Base-by-base conservation (phyloP, 2,329 filamentous ascomycete species). In the Leptographium wingfieldii region DNA sequence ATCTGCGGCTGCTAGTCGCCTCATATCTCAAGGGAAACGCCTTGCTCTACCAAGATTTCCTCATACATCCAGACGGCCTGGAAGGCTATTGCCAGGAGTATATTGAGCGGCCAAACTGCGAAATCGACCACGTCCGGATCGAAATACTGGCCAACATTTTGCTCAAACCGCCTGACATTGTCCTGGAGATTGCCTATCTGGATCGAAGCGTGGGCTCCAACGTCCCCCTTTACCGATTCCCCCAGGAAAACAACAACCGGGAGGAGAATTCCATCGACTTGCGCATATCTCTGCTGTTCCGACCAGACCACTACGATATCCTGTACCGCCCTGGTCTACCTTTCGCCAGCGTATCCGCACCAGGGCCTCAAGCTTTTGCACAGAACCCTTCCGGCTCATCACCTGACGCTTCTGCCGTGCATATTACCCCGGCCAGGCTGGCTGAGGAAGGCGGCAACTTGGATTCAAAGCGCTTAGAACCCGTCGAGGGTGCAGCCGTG, bases 111-210 rank as follows among this genome's bases (percentile, higher is more conserved):
- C 80, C 86, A 19, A 81, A 86, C 65, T 83, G 85, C 57, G 92
- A 97, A 74, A 95, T 97, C 63, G 94, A 99, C 66, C 85, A 96
- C 67, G 76, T 96, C n/a, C 89, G 90, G 52, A 79, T 97, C 63
- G 83, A 83, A 62, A 83, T 90, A 2, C 77, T 97, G 56, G 82
- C 87, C 63, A 85, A 92, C 64, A 81, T 90, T 31, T 79, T 97
- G 3, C 82, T 97, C 63, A 86, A 89, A 68, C 88, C 87, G 9
- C 85, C 86, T 56, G 84, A 85, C 19, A 83, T 96, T 64, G 84
- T 86, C 5, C 81, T 97, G 25, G 90, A 96, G 69, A 88, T 97
- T 63, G 84, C 90, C 59, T 96, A 97, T 69, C 82, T 99, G 10
- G 94, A 97, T 70, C 84, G 90, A 66, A 96, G 88, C 67, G 78